These are phyloP conservation scores for Nitzschia sp. DNA, from an alignment of 108 stramenopile genomes.

Conservation along the genomic window DNA sequence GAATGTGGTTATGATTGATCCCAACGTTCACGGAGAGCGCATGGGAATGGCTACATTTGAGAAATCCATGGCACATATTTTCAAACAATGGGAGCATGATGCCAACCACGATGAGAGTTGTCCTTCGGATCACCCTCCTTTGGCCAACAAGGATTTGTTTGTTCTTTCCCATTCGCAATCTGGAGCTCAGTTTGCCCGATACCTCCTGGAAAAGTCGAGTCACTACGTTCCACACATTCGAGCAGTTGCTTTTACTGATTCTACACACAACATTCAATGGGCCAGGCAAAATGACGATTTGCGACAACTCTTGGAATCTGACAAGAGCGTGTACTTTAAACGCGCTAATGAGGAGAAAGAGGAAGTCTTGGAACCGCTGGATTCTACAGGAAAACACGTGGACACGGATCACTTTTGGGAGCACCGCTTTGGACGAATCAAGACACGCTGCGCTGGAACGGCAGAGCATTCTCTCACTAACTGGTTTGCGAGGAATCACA, in stretches of 20 bases:
- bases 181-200: slow-evolving; percentile 67
- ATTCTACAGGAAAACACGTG: slow-evolving; percentile 40
- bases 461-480: slow-evolving; percentile 76
- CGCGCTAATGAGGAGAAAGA: slow-evolving; percentile 30
- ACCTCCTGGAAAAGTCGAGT: slow-evolving; percentile 52
- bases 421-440: slow-evolving; percentile 74
- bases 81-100: slow-evolving; percentile 36
- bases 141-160: slow-evolving; percentile 39
- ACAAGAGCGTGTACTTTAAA: slow-evolving; percentile 47
- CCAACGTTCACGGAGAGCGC: slow-evolving; percentile 69
- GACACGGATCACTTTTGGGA: slow-evolving; percentile 70
- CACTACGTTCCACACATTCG: slow-evolving; percentile 61
- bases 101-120: background rate
- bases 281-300: slow-evolving; percentile 31
- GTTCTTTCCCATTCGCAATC: slow-evolving; percentile 74
- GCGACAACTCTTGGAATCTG: slow-evolving; percentile 33
- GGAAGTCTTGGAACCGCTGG: slow-evolving; percentile 10
- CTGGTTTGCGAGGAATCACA: slow-evolving; percentile 54
- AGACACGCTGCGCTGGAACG: slow-evolving; percentile 73
- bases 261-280: slow-evolving; percentile 87
- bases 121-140: slow-evolving; percentile 10
- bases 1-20: slow-evolving; percentile 71
- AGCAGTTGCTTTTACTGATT: slow-evolving; percentile 82
- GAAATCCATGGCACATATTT: slow-evolving; percentile 47
- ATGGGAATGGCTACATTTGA: slow-evolving; percentile 61